Evolutionary conservation across 1,284 basidiomycete species (phyloP).

Genomic region (Trichosporon faecale): DNA sequence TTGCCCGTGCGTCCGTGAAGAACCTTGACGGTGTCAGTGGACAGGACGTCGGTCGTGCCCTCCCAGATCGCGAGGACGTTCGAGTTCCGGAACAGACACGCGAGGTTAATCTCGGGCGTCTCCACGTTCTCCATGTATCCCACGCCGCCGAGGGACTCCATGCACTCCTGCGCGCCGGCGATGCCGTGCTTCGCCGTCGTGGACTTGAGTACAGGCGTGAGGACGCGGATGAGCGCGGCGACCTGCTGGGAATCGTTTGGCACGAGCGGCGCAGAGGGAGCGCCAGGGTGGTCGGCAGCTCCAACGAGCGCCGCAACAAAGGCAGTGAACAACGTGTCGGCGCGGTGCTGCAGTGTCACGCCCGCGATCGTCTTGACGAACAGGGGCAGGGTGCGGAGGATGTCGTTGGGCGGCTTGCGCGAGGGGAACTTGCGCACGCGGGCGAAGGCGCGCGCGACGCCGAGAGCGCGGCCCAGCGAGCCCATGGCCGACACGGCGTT

Average conservation of each 20-base stretch:
- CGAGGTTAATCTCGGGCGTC: constrained; percentile 52
- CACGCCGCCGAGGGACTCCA: constrained; percentile 69
- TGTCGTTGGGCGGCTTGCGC: constrained; percentile 57
- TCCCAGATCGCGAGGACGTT: constrained; percentile 81
- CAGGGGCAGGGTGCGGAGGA: constrained; percentile 53
- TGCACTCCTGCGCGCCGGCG: constrained; percentile 74
- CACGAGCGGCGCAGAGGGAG: constrained; percentile 31
- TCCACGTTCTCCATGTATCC: constrained; percentile 74
- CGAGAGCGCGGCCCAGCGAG: constrained; percentile 61
- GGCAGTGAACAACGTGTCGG: constrained; percentile 63
- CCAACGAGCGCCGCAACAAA: constrained; percentile 63
- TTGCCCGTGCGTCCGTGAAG: constrained; percentile 14
- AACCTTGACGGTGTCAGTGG: constrained; percentile 27
- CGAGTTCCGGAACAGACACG: constrained; percentile 59
- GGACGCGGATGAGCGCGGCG: constrained; percentile 57
- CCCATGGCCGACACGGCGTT: constrained; percentile 61
- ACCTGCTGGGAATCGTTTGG: constrained; percentile 43
- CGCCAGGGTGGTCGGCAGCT: constrained; percentile 60
- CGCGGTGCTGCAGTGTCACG: constrained; percentile 63
- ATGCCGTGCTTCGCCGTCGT: constrained; percentile 66
- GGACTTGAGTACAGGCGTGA: constrained; percentile 70
- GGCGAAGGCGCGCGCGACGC: constrained; percentile 64
- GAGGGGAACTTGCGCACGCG: constrained; percentile 54
- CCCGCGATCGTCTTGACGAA: constrained; percentile 63
- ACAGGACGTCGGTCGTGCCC: constrained; percentile 56